Percentiles rank a stretch among this genome's conserved stretches.
Conservation (phyloP, 2,329 filamentous ascomycete genomes). For the Talaromyces sp. region DNA sequence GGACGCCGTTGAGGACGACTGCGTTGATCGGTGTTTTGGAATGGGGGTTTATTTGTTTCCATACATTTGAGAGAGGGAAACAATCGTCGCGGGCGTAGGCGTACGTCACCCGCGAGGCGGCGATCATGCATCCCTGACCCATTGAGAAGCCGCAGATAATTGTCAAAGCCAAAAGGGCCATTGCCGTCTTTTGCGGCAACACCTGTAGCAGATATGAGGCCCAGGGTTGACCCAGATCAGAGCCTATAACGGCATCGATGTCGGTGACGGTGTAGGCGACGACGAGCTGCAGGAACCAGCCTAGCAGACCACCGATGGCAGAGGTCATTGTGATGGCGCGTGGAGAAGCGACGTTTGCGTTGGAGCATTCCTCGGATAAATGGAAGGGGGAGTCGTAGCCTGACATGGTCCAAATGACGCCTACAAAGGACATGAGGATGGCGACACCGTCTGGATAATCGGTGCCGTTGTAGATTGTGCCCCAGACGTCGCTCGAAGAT, state of each 20-base stretch:
- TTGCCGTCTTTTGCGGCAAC: slow-evolving; percentile 54
- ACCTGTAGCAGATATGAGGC: slow-evolving; percentile 65
- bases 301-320: slow-evolving; percentile 59
- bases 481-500: slow-evolving; percentile 57
- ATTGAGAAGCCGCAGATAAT: slow-evolving; percentile 66
- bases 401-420: slow-evolving; percentile 64
- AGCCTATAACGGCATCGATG: slow-evolving; percentile 54
- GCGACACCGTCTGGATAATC: slow-evolving; percentile 63
- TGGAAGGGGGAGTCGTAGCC: slow-evolving; percentile 68
- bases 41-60: slow-evolving; percentile 55
- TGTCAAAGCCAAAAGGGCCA: slow-evolving; percentile 60
- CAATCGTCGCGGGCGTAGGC: slow-evolving; percentile 68
- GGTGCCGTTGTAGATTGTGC: slow-evolving; percentile 60
- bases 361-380: slow-evolving; percentile 69
- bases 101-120: slow-evolving; percentile 62
- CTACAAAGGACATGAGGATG: slow-evolving; percentile 66
- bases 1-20: slow-evolving; percentile 59
- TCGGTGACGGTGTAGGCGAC: slow-evolving; percentile 67
- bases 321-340: slow-evolving; percentile 68
- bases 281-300: slow-evolving; percentile 69
- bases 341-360: slow-evolving; percentile 64
- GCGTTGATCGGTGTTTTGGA: slow-evolving; percentile 66
- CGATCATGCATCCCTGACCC: slow-evolving; percentile 69
- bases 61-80: slow-evolving; percentile 57
- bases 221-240: slow-evolving; percentile 63